A percentile compares a stretch with the other conserved stretches of the same genome.
phyloP scores from a whole-genome alignment of 2,329 filamentous ascomycete species.

The Cercospora citrullina region DNA sequence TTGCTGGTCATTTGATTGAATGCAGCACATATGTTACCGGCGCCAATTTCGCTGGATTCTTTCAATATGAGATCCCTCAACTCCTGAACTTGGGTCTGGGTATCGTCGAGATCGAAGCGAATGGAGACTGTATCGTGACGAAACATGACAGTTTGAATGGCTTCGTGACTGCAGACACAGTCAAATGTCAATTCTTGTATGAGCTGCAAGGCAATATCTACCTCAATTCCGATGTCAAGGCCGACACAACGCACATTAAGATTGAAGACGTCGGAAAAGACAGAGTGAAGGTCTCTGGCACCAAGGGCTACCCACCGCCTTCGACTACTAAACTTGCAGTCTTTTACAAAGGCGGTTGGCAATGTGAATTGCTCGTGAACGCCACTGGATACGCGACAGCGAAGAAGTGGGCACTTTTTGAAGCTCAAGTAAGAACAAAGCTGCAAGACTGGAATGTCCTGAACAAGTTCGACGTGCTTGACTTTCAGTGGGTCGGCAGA shows the following conservation, averaged over 20 bases:
- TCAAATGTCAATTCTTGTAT: slow-evolving; percentile 55
- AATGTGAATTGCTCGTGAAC: slow-evolving; percentile 47
- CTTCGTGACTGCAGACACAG: slow-evolving; percentile 49
- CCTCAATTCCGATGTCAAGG: slow-evolving; percentile 58
- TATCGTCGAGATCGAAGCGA: slow-evolving; percentile 37
- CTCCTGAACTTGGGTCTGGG: slow-evolving; percentile 39
- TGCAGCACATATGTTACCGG: slow-evolving; percentile 41
- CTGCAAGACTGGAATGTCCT: slow-evolving; percentile 34
- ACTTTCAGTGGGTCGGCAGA: slow-evolving; percentile 35
- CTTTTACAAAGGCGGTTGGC: slow-evolving; percentile 47
- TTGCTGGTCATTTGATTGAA: slow-evolving; percentile 46
- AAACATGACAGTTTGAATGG: slow-evolving; percentile 41
- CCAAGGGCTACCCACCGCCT: slow-evolving; percentile 48
- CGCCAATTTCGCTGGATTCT: slow-evolving; percentile 46
- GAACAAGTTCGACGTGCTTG: slow-evolving; percentile 31
- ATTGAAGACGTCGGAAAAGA: slow-evolving; percentile 54
- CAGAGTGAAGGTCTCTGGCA: slow-evolving; percentile 50
- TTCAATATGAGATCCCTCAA: slow-evolving; percentile 36
- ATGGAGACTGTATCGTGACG: slow-evolving; percentile 39
- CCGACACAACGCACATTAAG: slow-evolving; percentile 50
- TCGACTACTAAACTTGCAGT: slow-evolving; percentile 53
- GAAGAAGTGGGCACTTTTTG: slow-evolving; percentile 47
- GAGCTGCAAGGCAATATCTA: slow-evolving; percentile 58
- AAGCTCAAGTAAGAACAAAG: slow-evolving; percentile 45
- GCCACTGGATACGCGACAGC: slow-evolving; percentile 47